Base-by-base conservation (phyloP, 805 yeast species). In the Sugiyamaella floridensis region DNA sequence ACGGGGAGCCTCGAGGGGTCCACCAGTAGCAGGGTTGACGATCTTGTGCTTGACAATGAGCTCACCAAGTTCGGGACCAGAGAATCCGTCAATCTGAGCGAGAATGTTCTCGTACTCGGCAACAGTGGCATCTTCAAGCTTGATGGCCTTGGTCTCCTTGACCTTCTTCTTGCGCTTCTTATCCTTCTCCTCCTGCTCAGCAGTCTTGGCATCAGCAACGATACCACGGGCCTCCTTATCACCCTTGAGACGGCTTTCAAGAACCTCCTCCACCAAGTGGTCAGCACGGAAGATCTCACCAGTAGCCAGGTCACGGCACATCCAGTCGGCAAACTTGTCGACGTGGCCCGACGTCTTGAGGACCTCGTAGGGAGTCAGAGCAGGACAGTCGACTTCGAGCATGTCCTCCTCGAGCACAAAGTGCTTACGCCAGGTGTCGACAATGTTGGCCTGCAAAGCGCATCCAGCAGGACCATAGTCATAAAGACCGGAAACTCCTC, bases 381-480 rank as follows among this genome's bases (percentile, higher is more conserved):
- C 90, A 54, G 99, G 89, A 72, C 95, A 84, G 76, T 95, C 99
- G 57, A 93, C 97, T 74, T 93, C 99, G 67, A 90, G 79, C 98
- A 93, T 93, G 67, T 93, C 98, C 75, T 93, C 99, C 73, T 93
- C 98, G 61, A 95, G 76, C 57, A 93, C 83, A 70, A 93, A 93
- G 73, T 93, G 99, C 71, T 90, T 92, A 77, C 98, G 86, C 99
- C 99, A 93, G 48, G 81, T 78, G 67, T 95, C 99, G 57, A 93
- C 76, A 57, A 93, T 79, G 71, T 93, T 92, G 64, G 97, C 96
- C 76, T 92, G 98, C 73, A 93, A 81, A 11, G 98, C 95, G 76
- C 98, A 92, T 58, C 99, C 99, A 69, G 99, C 97, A 58, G 99
- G 99, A 75, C 99, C 99, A 68, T 90, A 93, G 71, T 93, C 99